phyloP scores from a whole-genome alignment of 306 rosid species.

The Cucurbita argyrosperma region DNA sequence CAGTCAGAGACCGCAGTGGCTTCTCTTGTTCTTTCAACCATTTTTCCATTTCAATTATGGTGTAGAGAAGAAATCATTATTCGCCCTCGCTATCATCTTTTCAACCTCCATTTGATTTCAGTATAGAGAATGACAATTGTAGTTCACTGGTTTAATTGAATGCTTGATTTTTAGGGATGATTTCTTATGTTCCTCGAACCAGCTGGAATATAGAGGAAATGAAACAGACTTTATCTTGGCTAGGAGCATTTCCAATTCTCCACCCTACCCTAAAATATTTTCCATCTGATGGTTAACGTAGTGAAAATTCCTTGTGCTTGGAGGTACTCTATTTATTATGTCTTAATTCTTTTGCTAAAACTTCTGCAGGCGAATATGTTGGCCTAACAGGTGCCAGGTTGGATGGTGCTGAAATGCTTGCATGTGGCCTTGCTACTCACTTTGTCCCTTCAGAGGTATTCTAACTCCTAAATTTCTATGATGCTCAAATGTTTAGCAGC shows the following conservation, averaged over 20 bases:
- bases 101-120: neutral
- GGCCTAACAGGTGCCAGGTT: constrained; percentile 84
- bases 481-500: neutral
- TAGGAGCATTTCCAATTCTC: neutral
- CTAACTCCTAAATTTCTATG: constrained; percentile 11
- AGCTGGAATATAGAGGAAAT: neutral
- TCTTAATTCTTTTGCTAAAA: neutral
- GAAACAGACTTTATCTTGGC: neutral
- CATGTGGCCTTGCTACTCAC: constrained; percentile 93
- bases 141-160: neutral
- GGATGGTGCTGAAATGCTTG: constrained; percentile 97
- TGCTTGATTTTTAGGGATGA: neutral
- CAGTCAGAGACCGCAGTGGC: neutral
- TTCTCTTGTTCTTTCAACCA: neutral
- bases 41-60: neutral
- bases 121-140: neutral
- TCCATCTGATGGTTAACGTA: neutral
- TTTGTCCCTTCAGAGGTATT: constrained; percentile 61
- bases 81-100: neutral
- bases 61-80: neutral
- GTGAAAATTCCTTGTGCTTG: neutral
- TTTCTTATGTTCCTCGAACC: neutral
- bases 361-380: constrained; percentile 77
- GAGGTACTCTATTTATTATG: neutral
- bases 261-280: neutral